A percentile compares a stretch with the other conserved stretches of the same genome.
These are phyloP conservation scores for Metschnikowia cubensis DNA, from an alignment of 805 yeast genomes.

Conservation along the genomic window DNA sequence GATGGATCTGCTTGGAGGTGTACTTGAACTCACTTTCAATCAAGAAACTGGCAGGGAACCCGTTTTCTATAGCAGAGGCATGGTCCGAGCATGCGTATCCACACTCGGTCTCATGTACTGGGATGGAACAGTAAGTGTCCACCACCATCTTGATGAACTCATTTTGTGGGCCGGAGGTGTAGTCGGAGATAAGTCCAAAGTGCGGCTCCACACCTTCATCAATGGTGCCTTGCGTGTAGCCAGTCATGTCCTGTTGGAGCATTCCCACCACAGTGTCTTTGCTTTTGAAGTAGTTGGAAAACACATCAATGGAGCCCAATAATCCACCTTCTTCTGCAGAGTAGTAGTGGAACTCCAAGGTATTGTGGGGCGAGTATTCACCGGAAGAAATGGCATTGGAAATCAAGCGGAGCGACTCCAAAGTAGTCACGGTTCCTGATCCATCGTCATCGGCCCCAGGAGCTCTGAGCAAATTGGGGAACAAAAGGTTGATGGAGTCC, in stretches of 20 bases:
- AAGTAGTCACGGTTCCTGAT: conserved; percentile 73
- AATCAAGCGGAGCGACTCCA: conserved; percentile 71
- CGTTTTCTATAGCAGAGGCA: conserved; percentile 76
- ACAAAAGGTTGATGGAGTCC: conserved; percentile 72
- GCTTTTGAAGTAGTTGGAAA: conserved; percentile 46
- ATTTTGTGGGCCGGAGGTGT: conserved; percentile 52
- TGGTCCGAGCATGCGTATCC: conserved; percentile 96
- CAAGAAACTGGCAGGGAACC: conserved; percentile 81
- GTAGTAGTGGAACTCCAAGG: conserved; percentile 90
- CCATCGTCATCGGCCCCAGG: conserved; percentile 98
- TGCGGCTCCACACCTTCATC: conserved; percentile 54
- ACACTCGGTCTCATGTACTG: conserved; percentile 71
- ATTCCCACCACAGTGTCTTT: conserved; percentile 64
- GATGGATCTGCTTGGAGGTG: conserved; percentile 70
- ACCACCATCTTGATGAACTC: conserved; percentile 60
- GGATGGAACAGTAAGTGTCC: conserved; percentile 58
- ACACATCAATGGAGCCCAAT: conserved; percentile 79
- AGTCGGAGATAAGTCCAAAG: conserved; percentile 79
- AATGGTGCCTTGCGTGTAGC: conserved; percentile 53
- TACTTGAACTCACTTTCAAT: conserved; percentile 69
- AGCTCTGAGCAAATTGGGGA: conserved; percentile 65
- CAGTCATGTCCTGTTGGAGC: conserved; percentile 96
- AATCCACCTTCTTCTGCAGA: conserved; percentile 94
- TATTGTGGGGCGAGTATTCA: conserved; percentile 55
- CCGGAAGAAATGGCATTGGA: conserved; percentile 31